Conservation (phyloP, 1,284 basidiomycete species). For the Marasmius sp. region DNA sequence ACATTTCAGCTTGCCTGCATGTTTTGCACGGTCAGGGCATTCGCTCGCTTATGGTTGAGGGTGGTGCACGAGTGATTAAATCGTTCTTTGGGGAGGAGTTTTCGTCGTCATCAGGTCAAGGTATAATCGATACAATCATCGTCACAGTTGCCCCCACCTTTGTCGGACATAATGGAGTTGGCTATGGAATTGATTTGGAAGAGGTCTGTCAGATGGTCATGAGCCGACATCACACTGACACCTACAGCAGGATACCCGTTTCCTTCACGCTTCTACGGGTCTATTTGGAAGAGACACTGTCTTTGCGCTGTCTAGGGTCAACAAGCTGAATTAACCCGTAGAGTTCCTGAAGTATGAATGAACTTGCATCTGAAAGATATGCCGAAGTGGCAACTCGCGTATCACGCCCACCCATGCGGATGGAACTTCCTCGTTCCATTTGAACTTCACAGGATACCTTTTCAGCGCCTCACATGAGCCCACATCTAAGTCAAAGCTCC, state of each 20-base stretch:
- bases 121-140: slow-evolving; percentile 69
- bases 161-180: slow-evolving; percentile 74
- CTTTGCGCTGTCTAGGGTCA: slow-evolving; percentile 26
- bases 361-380: background rate
- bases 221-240: background rate
- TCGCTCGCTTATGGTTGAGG: slow-evolving; percentile 90
- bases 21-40: slow-evolving; percentile 58
- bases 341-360: background rate
- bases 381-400: too few relatives aligned
- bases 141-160: slow-evolving; percentile 83
- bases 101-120: slow-evolving; percentile 8
- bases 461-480: background rate
- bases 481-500: background rate
- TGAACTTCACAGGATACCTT: background rate
- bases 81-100: slow-evolving; percentile 61
- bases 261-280: slow-evolving; percentile 34
- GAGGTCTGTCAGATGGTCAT: slow-evolving; percentile 4
- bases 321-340: background rate
- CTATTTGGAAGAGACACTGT: slow-evolving; percentile 44
- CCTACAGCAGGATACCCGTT: slow-evolving; percentile 24
- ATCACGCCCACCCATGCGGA: too few relatives aligned
- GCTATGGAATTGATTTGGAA: slow-evolving; percentile 37
- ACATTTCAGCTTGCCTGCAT: slow-evolving; percentile 51
- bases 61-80: slow-evolving; percentile 82
- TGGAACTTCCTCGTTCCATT: background rate